These are phyloP conservation scores for Camellia lanceoleosa DNA, from an alignment of 148 eudicot species.

Conservation along the genomic window DNA sequence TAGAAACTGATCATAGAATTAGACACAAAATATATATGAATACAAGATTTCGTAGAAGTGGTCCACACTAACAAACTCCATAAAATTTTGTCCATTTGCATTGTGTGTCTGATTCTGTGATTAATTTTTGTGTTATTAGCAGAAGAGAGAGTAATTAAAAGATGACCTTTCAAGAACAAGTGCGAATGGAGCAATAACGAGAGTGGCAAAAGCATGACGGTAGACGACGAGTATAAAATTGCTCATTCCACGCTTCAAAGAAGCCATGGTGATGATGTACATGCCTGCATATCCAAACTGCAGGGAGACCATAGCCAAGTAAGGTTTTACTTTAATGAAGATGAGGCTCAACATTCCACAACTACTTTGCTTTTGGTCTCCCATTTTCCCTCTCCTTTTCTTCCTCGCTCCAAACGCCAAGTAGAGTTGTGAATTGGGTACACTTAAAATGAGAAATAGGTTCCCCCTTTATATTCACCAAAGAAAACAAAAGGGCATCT, in stretches of 20 bases:
- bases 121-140: not conserved
- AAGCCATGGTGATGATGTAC: slow-evolving; percentile 52
- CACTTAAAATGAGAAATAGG: no score
- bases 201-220: slow-evolving; percentile 56
- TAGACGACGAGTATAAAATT: slow-evolving; percentile 59
- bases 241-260: slow-evolving; percentile 54
- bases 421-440: no score
- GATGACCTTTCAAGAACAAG: slow-evolving; percentile 50
- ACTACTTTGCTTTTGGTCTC: not conserved
- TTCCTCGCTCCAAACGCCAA: slow-evolving; percentile 1
- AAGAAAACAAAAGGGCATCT: no score
- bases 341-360: not conserved
- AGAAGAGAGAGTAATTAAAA: not conserved
- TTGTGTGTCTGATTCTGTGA: no score
- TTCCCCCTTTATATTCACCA: no score
- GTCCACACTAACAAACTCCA: no score
- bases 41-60: no score
- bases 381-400: slow-evolving; percentile 16
- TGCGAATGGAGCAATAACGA: slow-evolving; percentile 60
- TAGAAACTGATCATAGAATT: no score
- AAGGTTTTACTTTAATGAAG: slow-evolving; percentile 31
- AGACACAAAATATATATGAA: no score
- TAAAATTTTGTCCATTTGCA: no score
- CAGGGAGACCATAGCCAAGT: slow-evolving; percentile 51
- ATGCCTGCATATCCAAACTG: slow-evolving; percentile 78